Evolutionary conservation across 129 eudicot species (phyloP).

Genomic region (Gnaphalium uliginosum): DNA sequence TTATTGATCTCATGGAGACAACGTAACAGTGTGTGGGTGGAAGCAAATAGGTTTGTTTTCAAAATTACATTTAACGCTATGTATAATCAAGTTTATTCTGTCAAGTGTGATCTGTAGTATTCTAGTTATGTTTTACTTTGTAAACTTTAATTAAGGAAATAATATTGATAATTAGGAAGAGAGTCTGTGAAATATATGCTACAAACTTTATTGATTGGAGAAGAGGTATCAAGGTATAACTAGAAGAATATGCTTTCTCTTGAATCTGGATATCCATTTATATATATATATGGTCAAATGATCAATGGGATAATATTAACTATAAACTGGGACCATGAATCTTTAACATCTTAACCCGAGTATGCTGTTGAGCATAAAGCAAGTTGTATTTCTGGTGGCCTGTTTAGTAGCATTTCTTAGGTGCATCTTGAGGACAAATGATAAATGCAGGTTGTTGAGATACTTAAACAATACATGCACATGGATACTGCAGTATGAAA

Average conservation of each 20-base stretch:
- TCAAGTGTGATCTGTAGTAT: not conserved
- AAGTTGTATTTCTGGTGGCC: not conserved
- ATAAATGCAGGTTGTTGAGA: not conserved
- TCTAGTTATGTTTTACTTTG: not conserved
- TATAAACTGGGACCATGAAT: not conserved
- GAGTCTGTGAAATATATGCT: constrained; percentile 5
- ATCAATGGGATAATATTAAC: constrained; percentile 22
- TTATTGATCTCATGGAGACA: constrained; percentile 38
- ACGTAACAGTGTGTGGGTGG: constrained; percentile 23
- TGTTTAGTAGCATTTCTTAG: not conserved
- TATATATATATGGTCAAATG: not conserved
- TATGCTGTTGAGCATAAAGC: not conserved
- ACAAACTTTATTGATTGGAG: not conserved
- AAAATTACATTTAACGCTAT: not conserved
- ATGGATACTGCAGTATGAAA: not conserved
- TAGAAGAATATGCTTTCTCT: constrained; percentile 30
- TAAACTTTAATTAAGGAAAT: not conserved
- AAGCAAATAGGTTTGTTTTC: not conserved
- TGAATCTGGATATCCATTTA: constrained; percentile 12
- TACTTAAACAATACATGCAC: not conserved
- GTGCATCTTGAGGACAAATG: not conserved
- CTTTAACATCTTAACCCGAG: not conserved
- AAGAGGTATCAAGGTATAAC: constrained; percentile 31
- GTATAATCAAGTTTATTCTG: not conserved
- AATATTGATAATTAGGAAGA: not conserved